Base-by-base conservation (phyloP, 2,329 filamentous ascomycete species). In the Verticillium nonalfalfae region DNA sequence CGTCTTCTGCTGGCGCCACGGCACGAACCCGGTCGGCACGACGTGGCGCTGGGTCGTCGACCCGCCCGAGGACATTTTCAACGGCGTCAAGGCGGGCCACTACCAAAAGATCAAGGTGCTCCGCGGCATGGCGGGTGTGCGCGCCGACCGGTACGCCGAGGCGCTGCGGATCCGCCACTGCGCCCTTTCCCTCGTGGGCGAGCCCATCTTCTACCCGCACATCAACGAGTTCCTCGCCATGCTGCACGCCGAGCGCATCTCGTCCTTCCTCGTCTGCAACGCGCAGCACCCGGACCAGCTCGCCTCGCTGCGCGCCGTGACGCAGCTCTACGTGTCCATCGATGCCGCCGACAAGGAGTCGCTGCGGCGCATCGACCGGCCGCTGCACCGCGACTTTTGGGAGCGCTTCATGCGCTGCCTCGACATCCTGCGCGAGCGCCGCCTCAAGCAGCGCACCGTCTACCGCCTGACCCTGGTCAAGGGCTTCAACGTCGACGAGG, bases 61-160 rank as follows among this genome's bases (percentile, higher is more conserved):
- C 71, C 89, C 91, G 0, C 93, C 94, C 0, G 90, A 97, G 31
- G 75, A 93, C 68, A 96, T 98, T 68, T 97, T 97, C 71, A 79
- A 90, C 40, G 94, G 94, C 57, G 92, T 97, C 65, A 97, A 96
- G 73, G 88, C 89, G 62, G 90, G 90, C 15, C 95, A 98, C 75
- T 97, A 97, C 80, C 89, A 94, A 71, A 98, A 98, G 77, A 98
- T 98, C 77, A 96, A 96, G 75, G 95, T 96, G 90, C 84, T 98
- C 81, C 90, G 91, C 59, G 95, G 94, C 59, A 91, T 98, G 1
- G 94, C 95, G 0, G 95, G 95, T 5, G 92, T 98, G 4, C 85
- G 94, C 11, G 91, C 93, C 1, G 94, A 98, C 75, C 85, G 95
- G 3, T 98, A 96, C 71, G 87, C 89, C 7, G 95, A 98, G 78